A percentile compares a stretch with the other conserved stretches of the same genome.
These are phyloP conservation scores for Flaveria ramosissima DNA, from an alignment of 129 eudicot genomes.

Conservation along the genomic window DNA sequence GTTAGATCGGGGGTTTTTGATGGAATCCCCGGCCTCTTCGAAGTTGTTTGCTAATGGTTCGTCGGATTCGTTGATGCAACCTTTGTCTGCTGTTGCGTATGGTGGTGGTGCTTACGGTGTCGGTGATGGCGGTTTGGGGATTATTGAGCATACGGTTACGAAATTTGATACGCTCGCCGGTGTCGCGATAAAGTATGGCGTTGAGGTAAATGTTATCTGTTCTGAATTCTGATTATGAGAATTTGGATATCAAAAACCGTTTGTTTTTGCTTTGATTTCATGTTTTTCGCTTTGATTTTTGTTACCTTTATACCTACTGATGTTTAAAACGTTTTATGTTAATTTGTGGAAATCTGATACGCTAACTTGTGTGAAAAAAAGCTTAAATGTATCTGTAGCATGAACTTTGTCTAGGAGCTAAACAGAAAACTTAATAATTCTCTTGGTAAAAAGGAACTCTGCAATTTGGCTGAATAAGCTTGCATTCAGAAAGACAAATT, in stretches of 20 bases:
- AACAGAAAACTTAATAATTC: no score
- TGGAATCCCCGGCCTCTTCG: slow-evolving; percentile 35
- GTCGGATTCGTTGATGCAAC: slow-evolving; percentile 29
- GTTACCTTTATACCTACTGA: no score
- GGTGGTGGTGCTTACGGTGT: slow-evolving; percentile 18
- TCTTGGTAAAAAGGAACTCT: not conserved
- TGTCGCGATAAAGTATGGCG: slow-evolving; percentile 90
- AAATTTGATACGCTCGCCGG: slow-evolving; percentile 93
- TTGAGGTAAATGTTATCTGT: slow-evolving; percentile 54
- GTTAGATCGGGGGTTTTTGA: slow-evolving; percentile 34
- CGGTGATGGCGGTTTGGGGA: slow-evolving; percentile 25
- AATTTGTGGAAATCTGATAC: no score
- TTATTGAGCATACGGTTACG: slow-evolving; percentile 65
- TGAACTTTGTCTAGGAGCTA: no score
- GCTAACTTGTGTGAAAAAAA: no score
- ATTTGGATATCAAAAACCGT: not conserved
- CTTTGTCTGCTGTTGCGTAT: slow-evolving; percentile 21
- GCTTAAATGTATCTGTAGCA: no score
- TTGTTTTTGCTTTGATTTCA: slow-evolving; percentile 4
- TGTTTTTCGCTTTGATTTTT: not conserved
- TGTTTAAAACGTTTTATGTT: not conserved
- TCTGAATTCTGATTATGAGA: not conserved
- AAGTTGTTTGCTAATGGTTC: slow-evolving; percentile 31
- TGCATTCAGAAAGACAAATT: not conserved
- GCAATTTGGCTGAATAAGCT: slow-evolving; percentile 5